Evolutionary conservation across 345 rosid genomes (phyloP).

Genomic region (Trapa bicornis): DNA sequence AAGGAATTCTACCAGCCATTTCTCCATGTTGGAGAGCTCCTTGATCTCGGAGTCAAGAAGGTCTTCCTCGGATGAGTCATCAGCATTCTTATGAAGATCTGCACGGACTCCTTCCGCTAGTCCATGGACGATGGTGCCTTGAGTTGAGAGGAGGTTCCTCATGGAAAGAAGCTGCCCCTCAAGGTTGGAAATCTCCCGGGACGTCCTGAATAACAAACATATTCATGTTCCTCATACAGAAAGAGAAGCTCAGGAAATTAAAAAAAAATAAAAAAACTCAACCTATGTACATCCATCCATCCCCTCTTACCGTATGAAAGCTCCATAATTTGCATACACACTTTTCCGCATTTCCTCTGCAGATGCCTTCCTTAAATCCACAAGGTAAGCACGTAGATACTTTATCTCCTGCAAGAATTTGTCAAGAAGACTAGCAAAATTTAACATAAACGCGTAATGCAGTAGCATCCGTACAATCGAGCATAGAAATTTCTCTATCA

Average conservation of each 20-base stretch:
- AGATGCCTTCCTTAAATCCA: constrained; percentile 78
- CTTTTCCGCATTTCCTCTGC: constrained; percentile 97
- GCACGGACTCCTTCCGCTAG: constrained; percentile 53
- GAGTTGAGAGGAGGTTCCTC: constrained; percentile 74
- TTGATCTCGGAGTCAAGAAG: constrained; percentile 20
- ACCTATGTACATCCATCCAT: too few species aligned
- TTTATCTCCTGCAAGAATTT: constrained; percentile 43
- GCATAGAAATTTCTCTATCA: background rate
- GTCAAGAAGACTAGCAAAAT: background rate
- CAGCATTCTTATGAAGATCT: constrained; percentile 34
- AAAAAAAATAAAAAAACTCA: background rate
- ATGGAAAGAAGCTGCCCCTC: constrained; percentile 85
- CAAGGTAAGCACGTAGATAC: constrained; percentile 45
- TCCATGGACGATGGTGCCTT: constrained; percentile 69
- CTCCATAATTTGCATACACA: constrained; percentile 84
- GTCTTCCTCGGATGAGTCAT: constrained; percentile 40
- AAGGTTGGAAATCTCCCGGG: constrained; percentile 74
- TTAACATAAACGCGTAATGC: too few species aligned
- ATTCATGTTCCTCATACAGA: background rate
- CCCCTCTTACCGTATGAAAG: constrained; percentile 54
- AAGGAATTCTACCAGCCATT: constrained; percentile 44
- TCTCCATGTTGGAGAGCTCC: constrained; percentile 40
- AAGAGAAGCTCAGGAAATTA: background rate
- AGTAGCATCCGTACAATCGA: too few species aligned
- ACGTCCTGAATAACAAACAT: constrained; percentile 32